Evolutionary conservation across 2,329 filamentous ascomycete genomes (phyloP).

Genomic region (Cladosporium oxysporum): DNA sequence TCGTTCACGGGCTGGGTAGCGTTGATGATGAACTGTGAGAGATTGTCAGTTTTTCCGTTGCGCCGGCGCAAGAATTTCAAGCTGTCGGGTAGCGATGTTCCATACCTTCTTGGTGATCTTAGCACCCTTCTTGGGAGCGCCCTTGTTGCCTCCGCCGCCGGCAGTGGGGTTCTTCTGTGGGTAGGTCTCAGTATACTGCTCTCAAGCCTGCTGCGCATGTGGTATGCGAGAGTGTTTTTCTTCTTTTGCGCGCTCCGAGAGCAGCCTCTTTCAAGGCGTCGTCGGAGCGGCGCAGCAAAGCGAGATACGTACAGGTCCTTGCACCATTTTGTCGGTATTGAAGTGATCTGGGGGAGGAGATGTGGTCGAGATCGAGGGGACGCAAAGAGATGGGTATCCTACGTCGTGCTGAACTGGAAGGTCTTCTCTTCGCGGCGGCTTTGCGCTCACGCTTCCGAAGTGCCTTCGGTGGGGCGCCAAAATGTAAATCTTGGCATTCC

Average conservation of each 20-base stretch:
- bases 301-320: conserved; percentile 85
- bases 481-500: conserved; percentile 9
- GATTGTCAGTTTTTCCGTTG: conserved; percentile 10
- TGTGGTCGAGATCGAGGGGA: conserved; percentile 39
- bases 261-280: conserved; percentile 39
- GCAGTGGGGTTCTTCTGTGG: conserved; percentile 59
- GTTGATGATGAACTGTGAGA: conserved; percentile 91
- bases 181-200: conserved; percentile 31
- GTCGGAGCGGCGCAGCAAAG: conserved; percentile 84
- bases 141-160: conserved; percentile 38
- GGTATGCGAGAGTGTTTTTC: neutral
- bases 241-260: conserved; percentile 21
- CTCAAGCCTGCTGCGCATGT: conserved; percentile 79
- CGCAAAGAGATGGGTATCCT: conserved; percentile 93
- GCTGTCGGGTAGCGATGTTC: conserved; percentile 15
- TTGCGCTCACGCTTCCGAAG: conserved; percentile 1
- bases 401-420: conserved; percentile 54
- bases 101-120: conserved; percentile 85
- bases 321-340: conserved; percentile 70
- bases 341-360: conserved; percentile 33
- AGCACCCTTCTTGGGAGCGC: conserved; percentile 52
- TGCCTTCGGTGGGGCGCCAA: neutral
- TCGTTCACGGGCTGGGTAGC: conserved; percentile 96
- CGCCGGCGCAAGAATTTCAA: neutral
- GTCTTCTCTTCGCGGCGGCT: neutral